Percentiles rank a stretch among this genome's conserved stretches.
Evolutionary conservation across 257 asterid species (phyloP).

Genomic region (Euphrasia confusa): DNA sequence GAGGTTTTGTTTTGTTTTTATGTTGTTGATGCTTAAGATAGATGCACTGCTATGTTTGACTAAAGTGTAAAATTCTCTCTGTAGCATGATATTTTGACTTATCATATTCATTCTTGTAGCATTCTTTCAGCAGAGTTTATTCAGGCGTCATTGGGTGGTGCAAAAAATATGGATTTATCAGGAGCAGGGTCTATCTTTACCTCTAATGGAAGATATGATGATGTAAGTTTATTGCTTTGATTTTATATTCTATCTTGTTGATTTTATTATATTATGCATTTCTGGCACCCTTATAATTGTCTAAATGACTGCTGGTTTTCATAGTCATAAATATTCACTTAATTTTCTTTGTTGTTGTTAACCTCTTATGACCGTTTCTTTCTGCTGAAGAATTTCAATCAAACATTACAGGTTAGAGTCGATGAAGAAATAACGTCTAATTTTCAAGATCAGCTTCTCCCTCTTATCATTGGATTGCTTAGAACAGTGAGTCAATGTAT

Average conservation of each 20-base stretch:
- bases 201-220: constrained; percentile 52
- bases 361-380: too few relatives aligned
- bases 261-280: constrained; percentile 10
- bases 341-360: too few relatives aligned
- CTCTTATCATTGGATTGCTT: constrained; percentile 89
- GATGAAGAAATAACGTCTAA: constrained; percentile 73
- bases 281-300: too few relatives aligned
- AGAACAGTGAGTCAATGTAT: constrained; percentile 68
- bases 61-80: constrained; percentile 8
- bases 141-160: constrained; percentile 65
- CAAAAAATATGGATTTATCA: constrained; percentile 49
- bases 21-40: constrained; percentile 22
- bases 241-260: constrained; percentile 3
- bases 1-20: constrained; percentile 21
- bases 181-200: constrained; percentile 29
- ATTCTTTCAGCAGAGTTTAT: constrained; percentile 99
- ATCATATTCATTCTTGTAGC: constrained; percentile 87
- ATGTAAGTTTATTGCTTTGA: constrained; percentile 44
- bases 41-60: constrained; percentile 11
- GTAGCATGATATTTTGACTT: constrained; percentile 46
- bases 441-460: constrained; percentile 86
- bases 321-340: too few relatives aligned
- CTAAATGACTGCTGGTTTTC: too few relatives aligned
- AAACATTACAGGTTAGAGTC: constrained; percentile 54
- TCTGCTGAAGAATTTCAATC: too few relatives aligned